Evolutionary conservation across 208 protist genomes (phyloP).

Genomic region (Trichomonas gallinae): DNA sequence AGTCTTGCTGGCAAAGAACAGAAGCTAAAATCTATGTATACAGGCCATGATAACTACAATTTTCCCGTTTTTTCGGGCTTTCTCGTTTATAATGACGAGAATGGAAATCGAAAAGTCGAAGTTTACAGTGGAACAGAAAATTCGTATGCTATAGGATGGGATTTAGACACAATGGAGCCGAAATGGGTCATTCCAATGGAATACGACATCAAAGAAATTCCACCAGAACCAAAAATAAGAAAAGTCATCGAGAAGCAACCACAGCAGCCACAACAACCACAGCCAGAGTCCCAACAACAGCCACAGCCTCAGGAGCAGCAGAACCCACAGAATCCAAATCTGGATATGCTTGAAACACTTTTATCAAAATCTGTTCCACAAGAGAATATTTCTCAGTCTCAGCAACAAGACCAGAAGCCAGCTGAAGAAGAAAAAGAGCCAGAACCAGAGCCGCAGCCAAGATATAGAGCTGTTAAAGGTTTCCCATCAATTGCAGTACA

Average conservation of each 20-base stretch:
- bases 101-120: not conserved
- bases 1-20: not conserved
- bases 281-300: not conserved
- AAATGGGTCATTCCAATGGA: not conserved
- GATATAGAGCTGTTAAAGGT: not conserved
- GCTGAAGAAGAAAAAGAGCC: not conserved
- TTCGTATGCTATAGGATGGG: not conserved
- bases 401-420: not conserved
- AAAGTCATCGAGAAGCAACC: not conserved
- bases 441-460: not conserved
- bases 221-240: not conserved
- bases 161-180: not conserved
- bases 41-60: not conserved
- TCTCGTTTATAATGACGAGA: not conserved
- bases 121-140: not conserved
- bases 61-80: not conserved
- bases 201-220: not conserved
- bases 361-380: not conserved
- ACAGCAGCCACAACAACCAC: not conserved
- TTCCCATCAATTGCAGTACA: not conserved
- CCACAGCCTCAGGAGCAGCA: not conserved
- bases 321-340: not conserved
- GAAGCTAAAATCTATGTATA: not conserved
- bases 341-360: not conserved
- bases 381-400: not conserved